A percentile compares a stretch with the other conserved stretches of the same genome.
phyloP scores from a whole-genome alignment of 2,329 filamentous ascomycete species.

The Monosporascus sp. region DNA sequence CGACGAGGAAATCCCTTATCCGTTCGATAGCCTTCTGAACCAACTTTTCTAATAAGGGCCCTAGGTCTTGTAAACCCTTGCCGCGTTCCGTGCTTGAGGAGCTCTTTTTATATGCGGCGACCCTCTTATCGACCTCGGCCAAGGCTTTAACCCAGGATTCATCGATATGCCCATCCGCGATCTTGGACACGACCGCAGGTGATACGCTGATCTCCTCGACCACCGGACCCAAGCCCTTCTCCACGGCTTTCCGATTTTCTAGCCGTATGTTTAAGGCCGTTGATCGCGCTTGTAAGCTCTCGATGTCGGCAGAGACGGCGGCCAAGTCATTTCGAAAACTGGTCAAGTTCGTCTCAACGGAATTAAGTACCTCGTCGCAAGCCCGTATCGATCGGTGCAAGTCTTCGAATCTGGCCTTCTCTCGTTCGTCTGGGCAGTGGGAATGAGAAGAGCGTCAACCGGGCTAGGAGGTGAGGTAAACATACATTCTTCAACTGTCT shows the following conservation, averaged over 20 bases:
- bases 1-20: slow-evolving; percentile 89
- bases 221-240: slow-evolving; percentile 78
- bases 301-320: slow-evolving; percentile 89
- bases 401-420: slow-evolving; percentile 81
- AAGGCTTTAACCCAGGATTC: slow-evolving; percentile 81
- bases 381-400: slow-evolving; percentile 82
- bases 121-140: slow-evolving; percentile 71
- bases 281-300: slow-evolving; percentile 84
- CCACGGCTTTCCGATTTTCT: slow-evolving; percentile 83
- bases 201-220: slow-evolving; percentile 90
- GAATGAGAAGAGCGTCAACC: slow-evolving; percentile 15
- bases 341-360: slow-evolving; percentile 86
- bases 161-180: slow-evolving; percentile 84
- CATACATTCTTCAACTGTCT: slow-evolving; percentile 70
- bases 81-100: slow-evolving; percentile 54
- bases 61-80: slow-evolving; percentile 78
- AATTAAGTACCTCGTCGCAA: slow-evolving; percentile 89
- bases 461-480: slow-evolving; percentile 18
- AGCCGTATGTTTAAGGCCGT: slow-evolving; percentile 75
- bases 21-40: slow-evolving; percentile 88
- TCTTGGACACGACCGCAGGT: slow-evolving; percentile 75
- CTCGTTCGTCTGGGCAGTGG: slow-evolving; percentile 58
- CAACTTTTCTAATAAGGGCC: slow-evolving; percentile 78
- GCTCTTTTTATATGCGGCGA: slow-evolving; percentile 64
- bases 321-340: slow-evolving; percentile 93